Base-by-base conservation (phyloP, 2,329 filamentous ascomycete species). In the Pseudogymnoascus sp. region DNA sequence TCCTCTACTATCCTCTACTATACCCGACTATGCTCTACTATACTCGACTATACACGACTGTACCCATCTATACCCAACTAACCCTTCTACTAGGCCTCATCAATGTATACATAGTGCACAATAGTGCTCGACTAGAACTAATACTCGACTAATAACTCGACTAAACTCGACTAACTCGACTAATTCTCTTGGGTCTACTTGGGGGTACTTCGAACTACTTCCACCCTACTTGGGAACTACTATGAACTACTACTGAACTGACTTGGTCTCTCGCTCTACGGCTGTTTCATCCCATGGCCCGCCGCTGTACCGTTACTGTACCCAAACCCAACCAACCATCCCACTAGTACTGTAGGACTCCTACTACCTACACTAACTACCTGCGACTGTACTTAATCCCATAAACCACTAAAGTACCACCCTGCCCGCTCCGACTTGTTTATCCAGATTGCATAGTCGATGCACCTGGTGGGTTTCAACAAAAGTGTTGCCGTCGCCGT, bases 401-500 rank as follows among this genome's bases (percentile, higher is more conserved):
- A 33, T 33, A 33, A 55, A 35, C 48, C 48, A 55, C 48, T 55
- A 55, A 55, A 55, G 48, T 55, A 55, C 48, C 48, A 55, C 48
- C 48, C 29, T 55, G 48, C 48, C 48, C 48, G 48, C 48, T 33
- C 48, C 48, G 48, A 55, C 48, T 55, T 55, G 48, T 55, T 55
- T 55, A 55, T 55, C 48, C 48, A 55, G 48, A 55, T 55, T 55
- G 48, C 48, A 55, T 35, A 31, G 48, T 55, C 48, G n/a, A 55
- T 55, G 48, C 48, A 55, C 48, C 48, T 55, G 48, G 48, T 55
- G 48, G 48, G 48, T 55, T 55, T 55, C 48, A 55, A 55, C 15
- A 55, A 55, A 55, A 55, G 48, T 55, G 48, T 55, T 33, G 48
- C 27, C 5, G 48, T 33, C 48, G 48, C 29, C 21, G 48, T 55